Base-by-base conservation (phyloP, 2,329 filamentous ascomycete species). In the Calonectria pseudoturangicola region DNA sequence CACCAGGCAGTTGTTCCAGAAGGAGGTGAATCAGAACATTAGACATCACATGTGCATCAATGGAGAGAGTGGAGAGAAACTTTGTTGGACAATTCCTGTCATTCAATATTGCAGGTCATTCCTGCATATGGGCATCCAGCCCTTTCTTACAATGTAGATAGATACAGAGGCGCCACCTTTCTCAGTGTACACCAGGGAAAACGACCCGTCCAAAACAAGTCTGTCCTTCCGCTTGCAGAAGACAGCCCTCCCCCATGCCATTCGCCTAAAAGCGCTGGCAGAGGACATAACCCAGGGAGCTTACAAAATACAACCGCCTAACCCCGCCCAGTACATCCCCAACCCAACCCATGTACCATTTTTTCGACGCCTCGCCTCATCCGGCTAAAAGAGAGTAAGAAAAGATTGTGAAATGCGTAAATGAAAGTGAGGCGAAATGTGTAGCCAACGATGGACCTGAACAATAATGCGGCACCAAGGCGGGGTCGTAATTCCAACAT, bases 401-500 rank as follows among this genome's bases (percentile, higher is more conserved):
- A 47, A 33, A 48, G 54, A 48, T 21, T 33, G 63, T 41, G 60
- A 60, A 66, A 39, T 41, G 50, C 39, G 51, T 66, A 50, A 65
- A 21, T 27, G 43, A 48, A 58, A 70, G 60, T 54, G 60, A 69
- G 50, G 30, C 54, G 16, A 65, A 63, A 41, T 28, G 10, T 50
- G 70, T 48, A 33, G 50, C 43, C 56, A 72, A 64, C 51, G 33
- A 54, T 21, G 36, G 64, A 67, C 15, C 56, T 41, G 58, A 33
- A 54, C 48, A 36, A 67, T 71, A 45, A 48, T 7, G 56, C 25
- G 41, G 58, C 39, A 58, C 41, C 71, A 68, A 72, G 33, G 33
- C 69, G 62, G 72, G 72, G 54, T 66, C 50, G 54, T 72, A 54
- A 74, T 68, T 72, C 62, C 72, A 74, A 72, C 48, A 62, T 73